phyloP scores from a whole-genome alignment of 305 asterid genomes.

The Withania somnifera region DNA sequence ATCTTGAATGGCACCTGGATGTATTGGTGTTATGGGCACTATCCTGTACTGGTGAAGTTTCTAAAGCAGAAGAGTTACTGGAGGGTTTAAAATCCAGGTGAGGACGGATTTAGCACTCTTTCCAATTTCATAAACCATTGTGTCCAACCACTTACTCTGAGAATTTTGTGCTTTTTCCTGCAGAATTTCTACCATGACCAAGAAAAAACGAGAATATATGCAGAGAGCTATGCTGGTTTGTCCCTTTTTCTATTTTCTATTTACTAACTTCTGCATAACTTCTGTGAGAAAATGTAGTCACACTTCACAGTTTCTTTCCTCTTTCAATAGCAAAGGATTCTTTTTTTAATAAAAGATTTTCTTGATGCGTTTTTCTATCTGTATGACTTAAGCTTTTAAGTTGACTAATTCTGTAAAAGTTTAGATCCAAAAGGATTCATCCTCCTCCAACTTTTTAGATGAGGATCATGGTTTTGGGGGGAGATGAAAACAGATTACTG shows the following conservation, averaged over 20 bases:
- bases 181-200: slow-evolving; percentile 60
- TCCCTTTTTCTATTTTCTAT: slow-evolving; percentile 8
- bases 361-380: background rate
- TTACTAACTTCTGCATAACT: background rate
- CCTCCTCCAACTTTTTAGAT: background rate
- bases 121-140: background rate
- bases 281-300: background rate
- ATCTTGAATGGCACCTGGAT: slow-evolving; percentile 95
- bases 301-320: background rate
- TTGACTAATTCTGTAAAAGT: background rate
- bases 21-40: slow-evolving; percentile 70
- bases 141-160: background rate
- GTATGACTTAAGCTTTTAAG: background rate
- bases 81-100: slow-evolving; percentile 66
- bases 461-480: background rate
- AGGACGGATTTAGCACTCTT: background rate
- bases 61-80: slow-evolving; percentile 64
- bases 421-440: background rate
- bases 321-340: background rate
- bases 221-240: slow-evolving; percentile 56
- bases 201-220: slow-evolving; percentile 64
- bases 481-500: background rate
- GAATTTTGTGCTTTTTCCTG: background rate
- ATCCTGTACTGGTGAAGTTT: slow-evolving; percentile 35
- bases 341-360: background rate